Conservation (phyloP, 768 basidiomycete species). For the Tricholoma terreum region DNA sequence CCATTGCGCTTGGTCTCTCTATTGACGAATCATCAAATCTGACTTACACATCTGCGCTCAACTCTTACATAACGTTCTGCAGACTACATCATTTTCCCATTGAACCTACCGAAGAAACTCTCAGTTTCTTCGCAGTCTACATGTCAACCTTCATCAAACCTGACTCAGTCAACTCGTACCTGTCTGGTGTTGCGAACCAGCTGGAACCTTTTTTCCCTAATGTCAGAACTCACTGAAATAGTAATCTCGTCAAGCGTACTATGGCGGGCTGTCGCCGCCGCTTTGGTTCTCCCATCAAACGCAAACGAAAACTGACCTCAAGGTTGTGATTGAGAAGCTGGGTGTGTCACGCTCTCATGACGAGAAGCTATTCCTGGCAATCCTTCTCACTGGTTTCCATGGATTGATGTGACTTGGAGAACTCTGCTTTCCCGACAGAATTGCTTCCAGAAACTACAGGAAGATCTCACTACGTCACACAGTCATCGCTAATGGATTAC, state of each 20-base stretch:
- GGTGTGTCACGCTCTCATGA: too few relatives aligned
- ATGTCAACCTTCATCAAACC: neutral
- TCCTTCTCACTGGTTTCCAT: neutral
- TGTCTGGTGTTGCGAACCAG: neutral
- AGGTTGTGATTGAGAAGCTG: too few relatives aligned
- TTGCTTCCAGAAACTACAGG: neutral
- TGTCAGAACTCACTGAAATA: too few relatives aligned
- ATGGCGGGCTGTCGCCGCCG: too few relatives aligned
- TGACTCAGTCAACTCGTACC: too few relatives aligned
- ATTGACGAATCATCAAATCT: too few relatives aligned
- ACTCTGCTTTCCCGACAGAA: neutral
- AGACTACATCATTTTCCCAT: too few relatives aligned
- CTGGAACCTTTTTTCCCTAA: neutral
- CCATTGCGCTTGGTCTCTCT: too few relatives aligned
- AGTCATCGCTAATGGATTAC: neutral
- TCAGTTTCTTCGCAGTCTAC: neutral
- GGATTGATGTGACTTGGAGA: neutral
- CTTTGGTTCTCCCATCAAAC: neutral
- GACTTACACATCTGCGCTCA: too few relatives aligned
- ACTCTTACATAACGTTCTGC: too few relatives aligned
- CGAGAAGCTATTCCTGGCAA: too few relatives aligned
- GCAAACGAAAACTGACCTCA: neutral
- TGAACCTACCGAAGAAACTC: neutral
- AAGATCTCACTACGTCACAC: neutral
- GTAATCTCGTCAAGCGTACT: too few relatives aligned